Evolutionary conservation across 1,284 basidiomycete species (phyloP), one percentile per base, ranked within the genome.

Genomic region (Sparassis latifolia): DNA sequence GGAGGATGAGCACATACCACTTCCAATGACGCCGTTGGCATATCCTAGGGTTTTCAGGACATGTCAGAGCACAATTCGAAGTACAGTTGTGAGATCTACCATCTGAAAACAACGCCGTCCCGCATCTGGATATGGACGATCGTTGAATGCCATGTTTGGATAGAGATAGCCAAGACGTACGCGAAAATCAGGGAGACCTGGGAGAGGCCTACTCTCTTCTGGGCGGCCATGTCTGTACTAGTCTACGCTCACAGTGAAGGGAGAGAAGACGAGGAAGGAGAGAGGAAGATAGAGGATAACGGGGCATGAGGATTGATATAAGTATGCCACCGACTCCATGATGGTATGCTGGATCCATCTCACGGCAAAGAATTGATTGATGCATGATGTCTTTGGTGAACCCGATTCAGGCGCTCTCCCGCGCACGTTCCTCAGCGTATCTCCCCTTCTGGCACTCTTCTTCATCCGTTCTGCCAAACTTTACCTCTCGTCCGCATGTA

Each of bases 91-190:
- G 12, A 12, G 7, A 12, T 12, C 6, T 71, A 85, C 89, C 90
- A 67, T 94, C 91, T 37, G 87, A 89, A 72, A 93, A 92, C 49
- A 92, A 73, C 42, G 89, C 89, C 3, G 90, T 91, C 58, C 91
- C 90, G 62, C 86, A 88, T 12, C 86, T 89, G 56, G 3, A 42
- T 33, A 20, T 20, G 20, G 20, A 20, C 20, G 20, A 20, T 20
- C 20, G 20, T 20, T 20, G 20, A 20, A 20, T 20, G 20, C 20
- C 20, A 20, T 5, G 37, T 6, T 35, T 20, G 3, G 20, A 7
- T 4, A 41, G 32, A 33, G 4, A 55, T 47, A 45, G 27, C 40
- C 45, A 44, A 29, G 33, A 76, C 83, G 50, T 58, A 88, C 86
- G 86, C 86, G 63, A 89, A 89, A 61, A 89, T 86, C 61, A 89